Conservation (phyloP, 768 basidiomycete genomes). For the Agaricus sinodeliciosus region DNA sequence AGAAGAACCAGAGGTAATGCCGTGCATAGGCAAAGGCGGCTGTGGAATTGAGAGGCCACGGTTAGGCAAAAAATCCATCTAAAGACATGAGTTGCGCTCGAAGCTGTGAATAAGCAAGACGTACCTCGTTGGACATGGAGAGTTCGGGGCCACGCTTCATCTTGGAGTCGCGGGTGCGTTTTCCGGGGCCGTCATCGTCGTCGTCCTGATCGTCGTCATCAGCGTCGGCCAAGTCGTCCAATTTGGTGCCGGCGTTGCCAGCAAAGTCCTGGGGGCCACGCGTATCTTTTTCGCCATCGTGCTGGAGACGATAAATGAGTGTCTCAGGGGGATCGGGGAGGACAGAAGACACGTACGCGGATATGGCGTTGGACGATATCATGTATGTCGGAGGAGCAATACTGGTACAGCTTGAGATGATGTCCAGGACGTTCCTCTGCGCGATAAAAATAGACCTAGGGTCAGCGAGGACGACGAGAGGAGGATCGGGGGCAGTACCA, state of each 20-base stretch:
- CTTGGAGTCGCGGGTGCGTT: slow-evolving; percentile 3
- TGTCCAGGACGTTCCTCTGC: slow-evolving; percentile 74
- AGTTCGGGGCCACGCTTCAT: slow-evolving; percentile 9
- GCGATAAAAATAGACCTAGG: slow-evolving; percentile 38
- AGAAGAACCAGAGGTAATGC: slow-evolving; percentile 4
- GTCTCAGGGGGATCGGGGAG: slow-evolving; percentile 4
- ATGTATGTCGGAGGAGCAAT: slow-evolving; percentile 66
- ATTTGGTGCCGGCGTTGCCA: slow-evolving; percentile 23
- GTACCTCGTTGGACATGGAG: slow-evolving; percentile 7
- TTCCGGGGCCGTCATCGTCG: slow-evolving; percentile 14
- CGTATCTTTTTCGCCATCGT: slow-evolving; percentile 45
- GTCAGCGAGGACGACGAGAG: slow-evolving; percentile 12
- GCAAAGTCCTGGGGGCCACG: slow-evolving; percentile 41
- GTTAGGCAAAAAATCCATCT: slow-evolving; percentile 6
- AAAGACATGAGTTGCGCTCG: not conserved
- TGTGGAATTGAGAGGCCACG: slow-evolving; percentile 6
- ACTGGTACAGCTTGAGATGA: slow-evolving; percentile 77
- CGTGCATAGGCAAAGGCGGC: slow-evolving; percentile 7
- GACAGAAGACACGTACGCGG: slow-evolving; percentile 23
- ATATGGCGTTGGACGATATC: slow-evolving; percentile 66
- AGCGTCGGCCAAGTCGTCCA: slow-evolving; percentile 31
- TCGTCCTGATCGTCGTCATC: slow-evolving; percentile 37
- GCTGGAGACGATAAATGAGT: slow-evolving; percentile 23
- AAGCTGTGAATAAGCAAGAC: not conserved
- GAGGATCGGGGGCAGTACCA: slow-evolving; percentile 23